Evolutionary conservation across 495 filamentous ascomycete species (phyloP).

Genomic region (Aspergillus campestris): DNA sequence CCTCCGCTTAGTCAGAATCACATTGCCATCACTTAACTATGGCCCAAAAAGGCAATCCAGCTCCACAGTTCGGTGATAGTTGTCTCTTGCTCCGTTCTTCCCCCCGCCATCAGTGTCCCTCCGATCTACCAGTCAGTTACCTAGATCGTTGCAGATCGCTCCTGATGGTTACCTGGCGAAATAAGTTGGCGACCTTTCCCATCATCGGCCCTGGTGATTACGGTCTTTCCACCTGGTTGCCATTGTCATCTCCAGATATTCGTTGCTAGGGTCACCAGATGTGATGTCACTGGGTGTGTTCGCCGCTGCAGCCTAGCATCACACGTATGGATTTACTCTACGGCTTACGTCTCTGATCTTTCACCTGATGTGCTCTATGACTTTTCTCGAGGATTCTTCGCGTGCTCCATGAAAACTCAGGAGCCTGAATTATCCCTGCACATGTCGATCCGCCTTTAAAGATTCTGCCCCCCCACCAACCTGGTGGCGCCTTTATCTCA

Average conservation of each 20-base stretch:
- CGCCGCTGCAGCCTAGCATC: conserved; percentile 15
- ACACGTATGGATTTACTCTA: neutral
- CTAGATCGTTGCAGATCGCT: no score
- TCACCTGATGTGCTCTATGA: conserved; percentile 20
- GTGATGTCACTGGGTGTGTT: conserved; percentile 15
- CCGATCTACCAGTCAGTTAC: no score
- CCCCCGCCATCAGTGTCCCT: no score
- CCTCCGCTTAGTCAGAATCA: neutral
- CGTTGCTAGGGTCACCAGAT: conserved; percentile 1
- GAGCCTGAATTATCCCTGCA: conserved; percentile 23
- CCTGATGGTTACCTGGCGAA: no score
- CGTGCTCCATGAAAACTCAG: conserved; percentile 19
- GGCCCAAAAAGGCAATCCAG: no score
- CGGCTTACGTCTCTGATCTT: neutral
- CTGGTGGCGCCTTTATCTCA: neutral
- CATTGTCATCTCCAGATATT: neutral
- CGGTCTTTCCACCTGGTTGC: no score
- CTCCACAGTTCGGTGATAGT: no score
- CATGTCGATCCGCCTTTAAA: conserved; percentile 17
- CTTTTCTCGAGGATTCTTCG: conserved; percentile 3
- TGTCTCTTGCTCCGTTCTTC: no score
- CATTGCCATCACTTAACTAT: no score
- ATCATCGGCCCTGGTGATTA: no score
- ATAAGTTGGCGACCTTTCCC: no score
- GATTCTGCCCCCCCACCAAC: conserved; percentile 1